Evolutionary conservation across 352 stramenopile genomes (phyloP), one percentile per base, ranked within the genome.

Genomic region (Blastocystis sp.): DNA sequence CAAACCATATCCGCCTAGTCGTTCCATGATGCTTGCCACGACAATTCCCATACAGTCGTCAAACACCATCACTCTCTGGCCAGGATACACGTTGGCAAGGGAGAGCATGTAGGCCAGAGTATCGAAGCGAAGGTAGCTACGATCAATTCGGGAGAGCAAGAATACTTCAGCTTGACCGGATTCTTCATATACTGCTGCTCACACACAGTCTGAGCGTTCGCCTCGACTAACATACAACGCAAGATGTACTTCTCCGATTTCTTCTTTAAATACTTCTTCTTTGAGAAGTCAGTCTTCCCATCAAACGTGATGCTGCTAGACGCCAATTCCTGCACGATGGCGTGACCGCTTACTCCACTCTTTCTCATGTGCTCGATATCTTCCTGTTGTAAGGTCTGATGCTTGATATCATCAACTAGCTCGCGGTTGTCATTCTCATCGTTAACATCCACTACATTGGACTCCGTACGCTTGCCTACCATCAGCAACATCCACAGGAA

Each of bases 211-310:
- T 88, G 77, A 18, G 77, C 53, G 55, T 88, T 88, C 8, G 77
- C 64, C n/a, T 88, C 77, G 4, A 88, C 77, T 13, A 88, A 53
- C 64, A 88, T 77, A 47, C 77, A 88, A 34, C 77, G 77, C 61
- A 88, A 26, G 43, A 90, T 87, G 63, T 90, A 90, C 63, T 90
- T 90, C 26, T 90, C 63, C 8, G 87, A 82, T 62, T 90, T 90
- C 63, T 90, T 90, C 56, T 80, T 73, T 2, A 87, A 45, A 45
- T 87, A 90, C 62, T 90, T 90, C 87, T 90, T 84, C 66, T 90
- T 88, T 29, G 87, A 84, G 63, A 90, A 90, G 39, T 84, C 87
- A 3, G 87, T 90, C 64, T 90, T 90, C n/a, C 68, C 59, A 9
- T 90, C 87, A 62, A 84, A 90, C 9, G 87, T 90, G 47, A 75